phyloP scores from a whole-genome alignment of 305 asterid species.

The Fraxinus xanthoxyloides region DNA sequence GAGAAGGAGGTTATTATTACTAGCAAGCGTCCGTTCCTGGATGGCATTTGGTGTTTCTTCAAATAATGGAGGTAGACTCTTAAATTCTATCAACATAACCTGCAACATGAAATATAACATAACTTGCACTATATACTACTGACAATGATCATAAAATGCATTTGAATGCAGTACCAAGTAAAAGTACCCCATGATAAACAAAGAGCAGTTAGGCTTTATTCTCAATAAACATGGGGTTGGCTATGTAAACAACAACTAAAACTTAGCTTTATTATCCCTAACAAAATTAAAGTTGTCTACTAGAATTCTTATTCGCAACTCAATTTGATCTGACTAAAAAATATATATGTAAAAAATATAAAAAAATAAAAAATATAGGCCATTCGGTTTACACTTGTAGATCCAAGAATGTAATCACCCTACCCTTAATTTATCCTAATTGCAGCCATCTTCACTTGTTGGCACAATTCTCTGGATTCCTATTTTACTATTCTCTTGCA shows the following conservation, averaged over 20 bases:
- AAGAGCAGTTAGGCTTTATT: background rate
- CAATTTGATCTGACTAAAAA: background rate
- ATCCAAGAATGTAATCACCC: background rate
- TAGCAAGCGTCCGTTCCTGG: conserved; percentile 60
- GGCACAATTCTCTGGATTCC: background rate
- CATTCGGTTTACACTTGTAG: background rate
- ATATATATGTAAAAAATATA: background rate
- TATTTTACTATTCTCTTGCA: background rate
- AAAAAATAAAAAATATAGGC: background rate
- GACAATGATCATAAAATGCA: background rate
- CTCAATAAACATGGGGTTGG: background rate
- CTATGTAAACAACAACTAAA: background rate
- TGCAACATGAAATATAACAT: conserved; percentile 23
- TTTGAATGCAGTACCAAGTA: background rate
- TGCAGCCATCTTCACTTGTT: background rate
- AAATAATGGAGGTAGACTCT: conserved; percentile 84
- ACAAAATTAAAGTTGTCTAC: background rate
- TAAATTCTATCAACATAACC: conserved; percentile 42
- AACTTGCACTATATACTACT: background rate
- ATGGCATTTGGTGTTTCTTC: conserved; percentile 67
- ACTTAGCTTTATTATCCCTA: background rate
- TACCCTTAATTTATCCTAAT: background rate
- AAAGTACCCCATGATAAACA: background rate
- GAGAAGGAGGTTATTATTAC: conserved; percentile 38
- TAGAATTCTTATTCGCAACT: background rate